phyloP scores from a whole-genome alignment of 352 stramenopile genomes.

The Pythium apleroticum region DNA sequence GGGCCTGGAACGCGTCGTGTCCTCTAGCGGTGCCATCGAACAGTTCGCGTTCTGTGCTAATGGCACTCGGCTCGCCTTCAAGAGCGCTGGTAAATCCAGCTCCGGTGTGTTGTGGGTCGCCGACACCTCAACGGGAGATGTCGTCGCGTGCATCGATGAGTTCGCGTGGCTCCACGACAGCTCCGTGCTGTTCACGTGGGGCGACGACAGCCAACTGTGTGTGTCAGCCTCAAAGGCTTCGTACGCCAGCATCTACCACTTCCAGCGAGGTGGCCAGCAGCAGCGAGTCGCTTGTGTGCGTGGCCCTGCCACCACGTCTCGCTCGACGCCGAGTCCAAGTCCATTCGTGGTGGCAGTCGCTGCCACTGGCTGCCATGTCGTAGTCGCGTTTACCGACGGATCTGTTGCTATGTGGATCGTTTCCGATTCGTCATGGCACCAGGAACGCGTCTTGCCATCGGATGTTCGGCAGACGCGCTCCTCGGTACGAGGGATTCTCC shows the following conservation, averaged over 20 bases:
- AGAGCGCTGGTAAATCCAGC: not conserved
- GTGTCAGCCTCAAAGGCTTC: conserved; percentile 8
- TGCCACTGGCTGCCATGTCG: not conserved
- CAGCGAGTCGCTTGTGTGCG: not conserved
- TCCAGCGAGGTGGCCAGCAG: not conserved
- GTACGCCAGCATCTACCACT: conserved; percentile 2
- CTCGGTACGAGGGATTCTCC: not conserved
- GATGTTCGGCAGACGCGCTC: not conserved
- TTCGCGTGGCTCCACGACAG: conserved; percentile 12
- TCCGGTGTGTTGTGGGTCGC: conserved; percentile 14
- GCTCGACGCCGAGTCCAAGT: not conserved
- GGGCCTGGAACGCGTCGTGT: not conserved
- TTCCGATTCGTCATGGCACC: not conserved
- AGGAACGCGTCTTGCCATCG: not conserved
- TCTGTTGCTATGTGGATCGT: conserved; percentile 10
- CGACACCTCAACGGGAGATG: not conserved
- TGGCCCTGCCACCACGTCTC: not conserved
- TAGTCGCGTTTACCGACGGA: conserved; percentile 8
- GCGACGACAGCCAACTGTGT: not conserved
- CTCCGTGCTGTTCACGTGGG: not conserved
- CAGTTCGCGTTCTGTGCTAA: not conserved
- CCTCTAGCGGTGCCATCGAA: conserved; percentile 12
- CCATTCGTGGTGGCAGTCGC: not conserved
- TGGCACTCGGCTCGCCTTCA: conserved; percentile 9
- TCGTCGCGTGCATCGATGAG: conserved; percentile 16